A percentile compares a stretch with the other conserved stretches of the same genome.
Evolutionary conservation across 2,329 filamentous ascomycete genomes (phyloP).

Genomic region (Trichoderma simmonsii): DNA sequence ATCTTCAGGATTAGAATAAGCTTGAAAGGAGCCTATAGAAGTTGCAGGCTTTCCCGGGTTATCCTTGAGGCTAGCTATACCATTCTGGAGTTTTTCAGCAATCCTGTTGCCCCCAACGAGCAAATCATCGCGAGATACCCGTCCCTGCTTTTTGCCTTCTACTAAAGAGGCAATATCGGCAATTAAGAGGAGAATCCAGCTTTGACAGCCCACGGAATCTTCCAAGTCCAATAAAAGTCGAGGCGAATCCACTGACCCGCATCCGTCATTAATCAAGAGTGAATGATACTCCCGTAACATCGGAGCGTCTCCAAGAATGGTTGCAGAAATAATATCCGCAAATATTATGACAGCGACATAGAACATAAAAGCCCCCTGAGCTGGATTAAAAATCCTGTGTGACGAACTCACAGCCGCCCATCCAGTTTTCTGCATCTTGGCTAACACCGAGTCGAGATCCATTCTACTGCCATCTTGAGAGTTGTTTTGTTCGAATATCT

Average conservation of each 20-base stretch:
- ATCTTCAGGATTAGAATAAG: neutral
- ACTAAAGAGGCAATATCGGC: neutral
- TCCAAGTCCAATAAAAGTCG: neutral
- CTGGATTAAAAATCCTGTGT: constrained; percentile 31
- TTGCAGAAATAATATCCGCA: constrained; percentile 19
- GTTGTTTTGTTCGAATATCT: neutral
- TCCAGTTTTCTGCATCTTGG: neutral
- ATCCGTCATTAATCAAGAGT: neutral
- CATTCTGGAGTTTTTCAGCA: neutral
- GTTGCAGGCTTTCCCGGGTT: neutral
- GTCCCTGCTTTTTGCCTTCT: neutral
- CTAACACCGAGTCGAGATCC: neutral
- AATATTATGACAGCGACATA: constrained; percentile 34
- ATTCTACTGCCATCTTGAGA: neutral
- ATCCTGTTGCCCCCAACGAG: neutral
- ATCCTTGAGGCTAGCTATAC: neutral
- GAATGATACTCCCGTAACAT: neutral
- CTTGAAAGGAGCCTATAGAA: neutral
- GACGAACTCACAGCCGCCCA: neutral
- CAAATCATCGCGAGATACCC: neutral
- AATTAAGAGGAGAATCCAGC: neutral
- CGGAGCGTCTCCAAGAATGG: neutral
- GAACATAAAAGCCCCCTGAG: constrained; percentile 38
- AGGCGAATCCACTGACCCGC: neutral
- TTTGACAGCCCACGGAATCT: constrained; percentile 1